phyloP scores from a whole-genome alignment of 192 early-diverging fungal genomes.

The Coemansia sp. region DNA sequence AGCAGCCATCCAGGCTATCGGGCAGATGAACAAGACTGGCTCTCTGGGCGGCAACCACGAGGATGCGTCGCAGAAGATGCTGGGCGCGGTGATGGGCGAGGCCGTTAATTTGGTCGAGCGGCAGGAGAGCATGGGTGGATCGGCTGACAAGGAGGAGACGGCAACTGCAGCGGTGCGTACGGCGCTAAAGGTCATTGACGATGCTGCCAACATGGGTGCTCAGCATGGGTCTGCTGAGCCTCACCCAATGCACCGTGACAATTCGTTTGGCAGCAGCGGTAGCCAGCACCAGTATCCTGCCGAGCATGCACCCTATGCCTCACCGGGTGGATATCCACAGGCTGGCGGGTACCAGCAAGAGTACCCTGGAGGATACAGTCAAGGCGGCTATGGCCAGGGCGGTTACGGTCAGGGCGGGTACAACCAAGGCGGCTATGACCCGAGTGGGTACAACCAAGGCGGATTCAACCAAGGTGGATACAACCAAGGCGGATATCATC shows the following conservation, averaged over 20 bases:
- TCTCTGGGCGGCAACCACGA: constrained; percentile 11
- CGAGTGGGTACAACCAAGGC: neutral
- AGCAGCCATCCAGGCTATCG: constrained; percentile 36
- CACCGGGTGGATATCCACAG: neutral
- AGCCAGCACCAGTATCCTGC: neutral
- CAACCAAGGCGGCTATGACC: neutral
- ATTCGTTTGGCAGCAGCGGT: constrained; percentile 5
- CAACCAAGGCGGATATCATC: neutral
- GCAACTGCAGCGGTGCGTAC: constrained; percentile 39
- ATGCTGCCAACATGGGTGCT: constrained; percentile 4
- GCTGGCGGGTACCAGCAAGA: constrained; percentile 1
- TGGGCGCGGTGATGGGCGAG: constrained; percentile 41
- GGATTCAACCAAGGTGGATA: constrained; percentile 6
- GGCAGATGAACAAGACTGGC: constrained; percentile 17
- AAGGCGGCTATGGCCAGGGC: neutral
- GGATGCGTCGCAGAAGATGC: constrained; percentile 38
- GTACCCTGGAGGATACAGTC: constrained; percentile 3
- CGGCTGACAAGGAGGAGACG: constrained; percentile 35
- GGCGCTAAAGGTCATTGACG: constrained; percentile 44
- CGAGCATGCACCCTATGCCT: neutral
- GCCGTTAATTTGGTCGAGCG: constrained; percentile 26
- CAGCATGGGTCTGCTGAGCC: neutral
- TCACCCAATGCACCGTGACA: neutral
- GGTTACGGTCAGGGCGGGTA: no score
- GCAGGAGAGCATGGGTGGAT: constrained; percentile 12